Evolutionary conservation across 2,329 filamentous ascomycete genomes (phyloP), one percentile per base, ranked within the genome.

Genomic region (Colletotrichum tabaci): DNA sequence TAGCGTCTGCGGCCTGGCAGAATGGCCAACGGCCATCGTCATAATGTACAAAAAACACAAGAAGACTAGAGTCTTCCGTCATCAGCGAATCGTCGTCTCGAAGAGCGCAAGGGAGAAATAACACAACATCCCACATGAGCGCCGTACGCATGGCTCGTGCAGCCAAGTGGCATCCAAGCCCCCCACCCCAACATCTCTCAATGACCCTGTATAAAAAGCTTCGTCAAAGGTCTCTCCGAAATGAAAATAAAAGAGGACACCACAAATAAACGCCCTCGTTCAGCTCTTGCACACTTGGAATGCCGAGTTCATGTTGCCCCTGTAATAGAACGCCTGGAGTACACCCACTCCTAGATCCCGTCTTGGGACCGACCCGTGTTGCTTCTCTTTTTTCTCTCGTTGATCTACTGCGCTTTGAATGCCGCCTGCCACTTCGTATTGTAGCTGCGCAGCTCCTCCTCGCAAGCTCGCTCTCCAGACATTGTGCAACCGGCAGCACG

Each of bases 401-500:
- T 30, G 35, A 63, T 78, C 88, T 66, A 61, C 26, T 60, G 55
- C 42, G 49, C 67, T 84, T 73, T 89, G 71, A 86, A 86, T 12
- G 82, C 80, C 46, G 80, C 78, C 73, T 80, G 83, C 86, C 87
- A 87, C 67, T 84, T 82, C 61, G 85, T 78, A 73, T 82, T 82
- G 76, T 85, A 90, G 38, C 78, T 80, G 62, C 85, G 85, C 75
- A 95, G 91, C 80, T 96, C 92, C 64, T 88, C 87, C 73, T 92
- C 90, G 80, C 96, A 98, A 74, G 88, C 90, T 61, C 89, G 84
- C 47, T 84, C 82, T 13, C 84, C 85, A 4, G 78, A 77, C 58
- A 87, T 86, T 47, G 90, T 88, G 81, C 96, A 99, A 63, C 90
- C 91, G 26, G 90, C 85, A 77, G 98, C 94, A 70, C 92, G 90